A percentile compares a stretch with the other conserved stretches of the same genome.
Evolutionary conservation across 371 early-diverging fungal genomes (phyloP).

Genomic region (Mortierella sp.): DNA sequence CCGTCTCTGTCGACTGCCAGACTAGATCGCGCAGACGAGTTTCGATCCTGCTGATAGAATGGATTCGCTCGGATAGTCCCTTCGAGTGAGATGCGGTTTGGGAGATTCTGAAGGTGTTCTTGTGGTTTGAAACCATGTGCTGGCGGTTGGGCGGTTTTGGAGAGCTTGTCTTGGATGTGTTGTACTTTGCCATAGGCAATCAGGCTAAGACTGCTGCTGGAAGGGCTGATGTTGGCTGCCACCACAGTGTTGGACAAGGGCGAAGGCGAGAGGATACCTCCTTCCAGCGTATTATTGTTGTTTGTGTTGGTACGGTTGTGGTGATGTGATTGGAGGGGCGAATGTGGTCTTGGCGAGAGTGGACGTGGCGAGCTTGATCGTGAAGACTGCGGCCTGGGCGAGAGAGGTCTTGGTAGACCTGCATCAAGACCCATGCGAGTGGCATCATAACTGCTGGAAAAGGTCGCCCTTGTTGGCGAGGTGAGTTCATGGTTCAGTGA

Average conservation of each 20-base stretch:
- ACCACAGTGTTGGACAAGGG: conserved; percentile 29
- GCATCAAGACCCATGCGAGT: conserved; percentile 35
- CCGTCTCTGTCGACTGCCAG: conserved; percentile 8
- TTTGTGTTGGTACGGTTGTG: conserved; percentile 20
- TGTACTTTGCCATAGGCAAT: conserved; percentile 38
- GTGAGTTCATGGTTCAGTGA: conserved; percentile 38
- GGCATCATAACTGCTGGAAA: conserved; percentile 7
- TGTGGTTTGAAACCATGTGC: conserved; percentile 40
- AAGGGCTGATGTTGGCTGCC: conserved; percentile 13
- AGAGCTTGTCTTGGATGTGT: conserved; percentile 29
- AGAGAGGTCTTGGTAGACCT: conserved; percentile 38
- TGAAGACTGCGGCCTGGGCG: conserved; percentile 30
- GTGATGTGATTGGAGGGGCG: conserved; percentile 25
- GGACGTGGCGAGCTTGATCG: conserved; percentile 29
- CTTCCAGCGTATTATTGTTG: background rate
- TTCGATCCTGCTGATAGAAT: conserved; percentile 49
- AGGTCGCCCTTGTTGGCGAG: conserved; percentile 21
- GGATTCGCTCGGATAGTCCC: conserved; percentile 53
- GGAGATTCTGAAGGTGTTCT: conserved; percentile 41
- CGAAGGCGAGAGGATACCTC: conserved; percentile 26
- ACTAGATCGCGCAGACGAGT: conserved; percentile 41
- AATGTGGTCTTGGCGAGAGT: conserved; percentile 15
- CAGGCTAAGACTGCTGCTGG: conserved; percentile 34
- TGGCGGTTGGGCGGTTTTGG: conserved; percentile 27
- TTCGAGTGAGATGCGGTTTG: conserved; percentile 42